Evolutionary conservation across 1,284 basidiomycete genomes (phyloP).

Genomic region (Malassezia restricta): DNA sequence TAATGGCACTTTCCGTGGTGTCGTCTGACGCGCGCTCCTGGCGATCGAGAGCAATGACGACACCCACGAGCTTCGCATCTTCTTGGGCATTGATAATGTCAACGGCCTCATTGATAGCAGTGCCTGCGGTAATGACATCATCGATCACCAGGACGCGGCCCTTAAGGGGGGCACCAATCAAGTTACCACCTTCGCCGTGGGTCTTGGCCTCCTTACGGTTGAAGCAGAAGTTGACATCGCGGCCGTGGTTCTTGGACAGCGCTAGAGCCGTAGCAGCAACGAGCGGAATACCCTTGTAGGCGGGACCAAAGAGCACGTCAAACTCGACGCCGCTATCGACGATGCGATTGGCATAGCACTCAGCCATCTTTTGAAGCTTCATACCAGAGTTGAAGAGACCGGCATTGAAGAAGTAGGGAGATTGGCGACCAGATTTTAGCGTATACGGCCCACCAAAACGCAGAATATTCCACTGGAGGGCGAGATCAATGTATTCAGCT

Average conservation of each 20-base stretch:
- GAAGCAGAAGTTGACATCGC: slow-evolving; percentile 70
- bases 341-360: slow-evolving; percentile 72
- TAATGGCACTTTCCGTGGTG: slow-evolving; percentile 36
- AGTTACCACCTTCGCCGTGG: slow-evolving; percentile 87
- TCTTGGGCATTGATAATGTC: slow-evolving; percentile 29
- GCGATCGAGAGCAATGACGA: slow-evolving; percentile 78
- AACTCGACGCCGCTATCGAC: slow-evolving; percentile 53
- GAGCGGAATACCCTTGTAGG: slow-evolving; percentile 94
- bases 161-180: slow-evolving; percentile 72
- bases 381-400: slow-evolving; percentile 69
- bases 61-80: slow-evolving; percentile 57
- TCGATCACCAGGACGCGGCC: slow-evolving; percentile 70
- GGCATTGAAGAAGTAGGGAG: slow-evolving; percentile 96
- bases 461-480: slow-evolving; percentile 34
- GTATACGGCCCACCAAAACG: slow-evolving; percentile 43
- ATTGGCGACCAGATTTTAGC: slow-evolving; percentile 74
- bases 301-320: slow-evolving; percentile 88
- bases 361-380: slow-evolving; percentile 65
- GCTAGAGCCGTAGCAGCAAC: slow-evolving; percentile 75
- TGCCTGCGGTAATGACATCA: slow-evolving; percentile 89
- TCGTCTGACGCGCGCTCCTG: slow-evolving; percentile 63
- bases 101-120: slow-evolving; percentile 43
- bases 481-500: slow-evolving; percentile 35
- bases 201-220: slow-evolving; percentile 92
- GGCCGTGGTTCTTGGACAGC: slow-evolving; percentile 55